These are phyloP conservation scores for Puya raimondii DNA, from an alignment of 176 grass and related monocot species.

Conservation along the genomic window DNA sequence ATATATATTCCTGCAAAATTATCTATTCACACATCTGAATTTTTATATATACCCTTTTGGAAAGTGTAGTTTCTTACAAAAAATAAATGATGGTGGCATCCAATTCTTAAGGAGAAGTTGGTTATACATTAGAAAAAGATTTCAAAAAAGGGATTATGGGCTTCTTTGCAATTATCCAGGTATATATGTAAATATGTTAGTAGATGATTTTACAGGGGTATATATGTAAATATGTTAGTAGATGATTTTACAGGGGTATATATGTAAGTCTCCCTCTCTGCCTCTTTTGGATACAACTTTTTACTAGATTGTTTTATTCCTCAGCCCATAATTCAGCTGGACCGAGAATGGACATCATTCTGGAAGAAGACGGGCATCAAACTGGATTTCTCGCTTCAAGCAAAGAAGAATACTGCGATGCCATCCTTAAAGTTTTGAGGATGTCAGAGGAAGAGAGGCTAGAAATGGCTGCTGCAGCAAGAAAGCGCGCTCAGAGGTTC, in stretches of 20 bases:
- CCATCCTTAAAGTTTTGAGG: constrained; percentile 56
- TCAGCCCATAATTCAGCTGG: constrained; percentile 87
- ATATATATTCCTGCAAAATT: too few species aligned
- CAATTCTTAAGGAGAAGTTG: too few species aligned
- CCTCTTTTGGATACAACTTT: not conserved
- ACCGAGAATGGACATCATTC: constrained; percentile 89
- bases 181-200: not conserved
- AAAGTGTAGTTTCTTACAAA: too few species aligned
- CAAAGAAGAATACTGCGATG: constrained; percentile 63
- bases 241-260: too few species aligned
- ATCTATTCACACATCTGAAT: too few species aligned
- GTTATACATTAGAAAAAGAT: too few species aligned
- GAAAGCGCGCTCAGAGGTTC: constrained; percentile 75
- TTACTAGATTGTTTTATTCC: not conserved
- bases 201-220: too few species aligned
- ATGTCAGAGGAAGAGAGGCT: constrained; percentile 60
- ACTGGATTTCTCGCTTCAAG: constrained; percentile 66
- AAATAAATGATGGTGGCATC: too few species aligned
- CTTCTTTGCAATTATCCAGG: not conserved
- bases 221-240: too few species aligned
- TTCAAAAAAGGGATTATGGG: not conserved
- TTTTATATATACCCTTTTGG: too few species aligned
- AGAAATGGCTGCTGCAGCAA: constrained; percentile 47
- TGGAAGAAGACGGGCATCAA: constrained; percentile 52
- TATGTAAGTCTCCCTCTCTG: not conserved